phyloP scores from a whole-genome alignment of 139 green algal genomes.

The Pleodorina starrii region DNA sequence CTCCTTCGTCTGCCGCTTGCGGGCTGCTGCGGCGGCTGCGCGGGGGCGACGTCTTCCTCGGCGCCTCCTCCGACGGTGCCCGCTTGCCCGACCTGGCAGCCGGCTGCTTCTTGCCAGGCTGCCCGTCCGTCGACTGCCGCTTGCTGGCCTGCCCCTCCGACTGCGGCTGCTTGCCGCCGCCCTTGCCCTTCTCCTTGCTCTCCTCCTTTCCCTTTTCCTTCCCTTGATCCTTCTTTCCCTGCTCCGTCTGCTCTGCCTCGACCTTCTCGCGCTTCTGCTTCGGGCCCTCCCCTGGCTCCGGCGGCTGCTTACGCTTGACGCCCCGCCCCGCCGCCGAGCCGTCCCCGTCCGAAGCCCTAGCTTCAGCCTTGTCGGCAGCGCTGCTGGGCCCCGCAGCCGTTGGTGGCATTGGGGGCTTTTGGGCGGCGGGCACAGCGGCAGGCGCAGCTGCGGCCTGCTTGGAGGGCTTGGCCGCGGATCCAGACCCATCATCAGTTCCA shows the following conservation, averaged over 20 bases:
- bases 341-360: background rate
- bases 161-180: background rate
- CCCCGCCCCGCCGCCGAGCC: background rate
- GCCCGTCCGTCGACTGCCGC: too few relatives aligned
- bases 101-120: background rate
- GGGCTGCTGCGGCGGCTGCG: background rate
- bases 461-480: background rate
- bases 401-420: too few relatives aligned
- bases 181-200: background rate
- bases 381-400: too few relatives aligned
- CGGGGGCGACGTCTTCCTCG: background rate
- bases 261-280: slow-evolving; percentile 5
- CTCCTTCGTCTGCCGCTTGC: background rate
- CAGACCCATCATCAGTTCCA: background rate
- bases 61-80: background rate
- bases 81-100: background rate
- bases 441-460: background rate
- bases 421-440: too few relatives aligned
- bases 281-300: background rate
- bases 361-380: too few relatives aligned
- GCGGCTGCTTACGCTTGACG: background rate
- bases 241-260: background rate
- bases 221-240: background rate
- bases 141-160: too few relatives aligned
- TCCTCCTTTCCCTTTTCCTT: background rate